These are phyloP conservation scores for Lasiodiplodia gonubiensis DNA, from an alignment of 2,329 filamentous ascomycete species.

Conservation along the genomic window DNA sequence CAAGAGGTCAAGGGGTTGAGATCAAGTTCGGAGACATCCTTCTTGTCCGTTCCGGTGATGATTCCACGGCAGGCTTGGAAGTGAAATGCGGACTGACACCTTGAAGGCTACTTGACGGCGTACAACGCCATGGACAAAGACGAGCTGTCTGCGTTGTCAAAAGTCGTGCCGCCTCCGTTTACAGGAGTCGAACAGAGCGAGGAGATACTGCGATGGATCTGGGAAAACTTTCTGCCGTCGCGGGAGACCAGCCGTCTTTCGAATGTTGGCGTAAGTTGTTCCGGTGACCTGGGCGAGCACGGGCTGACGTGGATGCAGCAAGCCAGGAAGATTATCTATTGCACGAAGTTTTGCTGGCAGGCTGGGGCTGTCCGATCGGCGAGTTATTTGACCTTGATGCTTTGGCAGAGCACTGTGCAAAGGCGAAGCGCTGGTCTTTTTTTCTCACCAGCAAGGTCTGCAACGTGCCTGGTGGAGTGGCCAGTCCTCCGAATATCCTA, in stretches of 20 bases:
- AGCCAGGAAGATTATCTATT: constrained; percentile 24
- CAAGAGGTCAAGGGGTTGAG: constrained; percentile 31
- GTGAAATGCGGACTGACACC: background rate
- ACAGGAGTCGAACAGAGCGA: constrained; percentile 37
- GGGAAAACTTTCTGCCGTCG: constrained; percentile 71
- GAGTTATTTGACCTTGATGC: constrained; percentile 45
- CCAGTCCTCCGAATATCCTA: constrained; percentile 39
- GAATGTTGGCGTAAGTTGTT: constrained; percentile 58
- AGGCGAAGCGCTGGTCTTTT: constrained; percentile 38
- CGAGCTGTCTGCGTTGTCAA: constrained; percentile 28
- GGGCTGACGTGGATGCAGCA: constrained; percentile 18
- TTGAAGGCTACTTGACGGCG: constrained; percentile 33
- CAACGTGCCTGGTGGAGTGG: constrained; percentile 50
- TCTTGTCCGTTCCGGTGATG: constrained; percentile 37
- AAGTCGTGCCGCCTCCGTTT: constrained; percentile 25
- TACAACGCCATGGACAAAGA: constrained; percentile 28
- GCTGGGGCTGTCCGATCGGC: constrained; percentile 44
- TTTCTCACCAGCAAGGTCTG: constrained; percentile 63
- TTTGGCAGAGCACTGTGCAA: constrained; percentile 39
- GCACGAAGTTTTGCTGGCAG: constrained; percentile 36
- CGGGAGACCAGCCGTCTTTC: constrained; percentile 65
- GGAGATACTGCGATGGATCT: constrained; percentile 65
- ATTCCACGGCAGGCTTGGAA: background rate
- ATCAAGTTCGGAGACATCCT: constrained; percentile 41
- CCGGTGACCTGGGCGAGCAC: background rate